These are phyloP conservation scores for Echria macrotheca DNA, from an alignment of 495 filamentous ascomycete genomes.

Conservation along the genomic window DNA sequence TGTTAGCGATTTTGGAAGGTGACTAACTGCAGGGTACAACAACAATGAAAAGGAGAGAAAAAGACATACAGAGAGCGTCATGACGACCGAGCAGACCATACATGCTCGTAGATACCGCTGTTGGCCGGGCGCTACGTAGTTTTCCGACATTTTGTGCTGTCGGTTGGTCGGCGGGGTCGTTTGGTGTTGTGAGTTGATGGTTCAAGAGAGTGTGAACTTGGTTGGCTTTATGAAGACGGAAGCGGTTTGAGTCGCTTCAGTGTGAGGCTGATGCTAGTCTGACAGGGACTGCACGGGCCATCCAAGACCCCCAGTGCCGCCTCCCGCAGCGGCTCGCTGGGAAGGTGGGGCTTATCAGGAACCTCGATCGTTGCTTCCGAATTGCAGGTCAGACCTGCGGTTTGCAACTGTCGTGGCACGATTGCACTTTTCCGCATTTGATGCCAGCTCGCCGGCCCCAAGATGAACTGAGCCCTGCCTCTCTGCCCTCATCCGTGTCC, in stretches of 20 bases:
- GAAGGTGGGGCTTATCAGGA: too few relatives aligned
- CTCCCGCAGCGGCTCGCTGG: too few relatives aligned
- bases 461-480: neutral
- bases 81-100: constrained; percentile 96
- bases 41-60: neutral
- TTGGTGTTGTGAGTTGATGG: neutral
- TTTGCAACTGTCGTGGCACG: too few relatives aligned
- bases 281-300: too few relatives aligned
- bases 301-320: too few relatives aligned
- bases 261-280: constrained; percentile 15
- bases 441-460: neutral
- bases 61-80: constrained; percentile 65
- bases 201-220: neutral
- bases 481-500: too few relatives aligned
- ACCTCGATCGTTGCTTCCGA: too few relatives aligned
- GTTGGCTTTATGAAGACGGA: constrained; percentile 1
- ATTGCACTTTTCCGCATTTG: too few relatives aligned
- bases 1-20: too few relatives aligned
- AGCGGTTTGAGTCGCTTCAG: constrained; percentile 3
- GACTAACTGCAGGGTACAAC: too few relatives aligned
- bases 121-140: constrained; percentile 61
- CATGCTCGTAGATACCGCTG: constrained; percentile 85
- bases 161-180: neutral
- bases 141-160: constrained; percentile 34
- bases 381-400: too few relatives aligned